Conservation (phyloP, 768 basidiomycete genomes). For the Lactarius trivialis region DNA sequence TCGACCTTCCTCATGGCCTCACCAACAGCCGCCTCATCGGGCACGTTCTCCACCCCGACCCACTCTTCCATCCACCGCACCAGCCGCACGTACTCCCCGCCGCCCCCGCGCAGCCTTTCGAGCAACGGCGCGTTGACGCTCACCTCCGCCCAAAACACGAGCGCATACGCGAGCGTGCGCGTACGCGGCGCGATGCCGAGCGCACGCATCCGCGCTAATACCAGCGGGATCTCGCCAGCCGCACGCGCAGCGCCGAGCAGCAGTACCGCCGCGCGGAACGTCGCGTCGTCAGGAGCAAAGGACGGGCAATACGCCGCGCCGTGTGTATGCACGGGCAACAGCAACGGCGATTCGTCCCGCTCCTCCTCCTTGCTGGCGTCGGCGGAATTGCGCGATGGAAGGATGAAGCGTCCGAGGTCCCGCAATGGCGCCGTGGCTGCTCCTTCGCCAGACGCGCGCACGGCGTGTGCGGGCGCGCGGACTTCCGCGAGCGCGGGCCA, state of each 20-base stretch:
- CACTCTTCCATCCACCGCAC: slow-evolving; percentile 29
- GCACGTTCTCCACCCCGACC: slow-evolving; percentile 25
- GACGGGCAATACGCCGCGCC: slow-evolving; percentile 29
- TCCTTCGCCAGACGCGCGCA: slow-evolving; percentile 27
- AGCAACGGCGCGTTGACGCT: slow-evolving; percentile 54
- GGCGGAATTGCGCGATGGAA: background rate
- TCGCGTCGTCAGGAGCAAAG: slow-evolving; percentile 43
- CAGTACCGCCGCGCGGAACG: slow-evolving; percentile 53
- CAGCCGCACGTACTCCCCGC: slow-evolving; percentile 24
- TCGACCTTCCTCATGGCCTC: slow-evolving; percentile 17
- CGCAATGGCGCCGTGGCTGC: slow-evolving; percentile 27
- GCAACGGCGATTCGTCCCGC: slow-evolving; percentile 10
- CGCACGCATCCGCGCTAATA: slow-evolving; percentile 68
- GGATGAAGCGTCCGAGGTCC: slow-evolving; percentile 30
- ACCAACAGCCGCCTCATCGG: slow-evolving; percentile 25
- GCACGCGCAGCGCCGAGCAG: slow-evolving; percentile 48
- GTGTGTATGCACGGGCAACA: slow-evolving; percentile 12
- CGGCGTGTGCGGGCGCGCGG: slow-evolving; percentile 34
- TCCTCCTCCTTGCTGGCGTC: background rate
- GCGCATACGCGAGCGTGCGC: slow-evolving; percentile 50
- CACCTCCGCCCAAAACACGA: slow-evolving; percentile 71
- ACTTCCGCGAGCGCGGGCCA: slow-evolving; percentile 39
- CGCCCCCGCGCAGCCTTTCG: slow-evolving; percentile 35
- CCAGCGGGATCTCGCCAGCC: slow-evolving; percentile 55
- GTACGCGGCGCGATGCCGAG: slow-evolving; percentile 46